Conservation (phyloP, 306 rosid species). For the Glycyrrhiza uralensis region DNA sequence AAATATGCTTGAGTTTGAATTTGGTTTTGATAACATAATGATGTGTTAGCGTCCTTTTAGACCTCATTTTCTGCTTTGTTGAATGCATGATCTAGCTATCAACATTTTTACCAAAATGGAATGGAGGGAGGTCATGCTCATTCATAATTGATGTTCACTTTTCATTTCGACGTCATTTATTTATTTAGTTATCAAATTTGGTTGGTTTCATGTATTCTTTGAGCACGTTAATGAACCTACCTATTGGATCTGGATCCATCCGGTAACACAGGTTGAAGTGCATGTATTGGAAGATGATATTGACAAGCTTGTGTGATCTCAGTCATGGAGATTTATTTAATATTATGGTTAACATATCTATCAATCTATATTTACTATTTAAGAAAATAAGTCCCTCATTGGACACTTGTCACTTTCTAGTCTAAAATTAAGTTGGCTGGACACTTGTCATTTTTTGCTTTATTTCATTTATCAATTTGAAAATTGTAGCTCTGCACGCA, state of each 20-base stretch:
- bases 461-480: no score
- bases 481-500: no score
- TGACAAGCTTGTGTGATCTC: not conserved
- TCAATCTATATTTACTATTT: no score
- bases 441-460: no score
- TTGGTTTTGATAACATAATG: not conserved
- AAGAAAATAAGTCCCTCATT: no score
- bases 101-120: not conserved
- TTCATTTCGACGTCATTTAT: not conserved
- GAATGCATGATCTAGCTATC: conserved; percentile 6
- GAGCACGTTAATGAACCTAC: not conserved
- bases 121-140: not conserved
- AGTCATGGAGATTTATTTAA: not conserved
- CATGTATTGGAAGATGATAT: not conserved
- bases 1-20: conserved; percentile 6
- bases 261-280: not conserved
- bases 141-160: not conserved
- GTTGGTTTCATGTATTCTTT: not conserved
- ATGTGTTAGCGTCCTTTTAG: not conserved
- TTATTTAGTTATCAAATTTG: not conserved
- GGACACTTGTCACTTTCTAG: no score
- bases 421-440: no score
- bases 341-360: no score
- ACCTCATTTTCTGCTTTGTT: not conserved
- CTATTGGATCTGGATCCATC: not conserved